These are phyloP conservation scores for Penicillium brasilianum DNA, from an alignment of 2,329 filamentous ascomycete genomes.

Conservation along the genomic window DNA sequence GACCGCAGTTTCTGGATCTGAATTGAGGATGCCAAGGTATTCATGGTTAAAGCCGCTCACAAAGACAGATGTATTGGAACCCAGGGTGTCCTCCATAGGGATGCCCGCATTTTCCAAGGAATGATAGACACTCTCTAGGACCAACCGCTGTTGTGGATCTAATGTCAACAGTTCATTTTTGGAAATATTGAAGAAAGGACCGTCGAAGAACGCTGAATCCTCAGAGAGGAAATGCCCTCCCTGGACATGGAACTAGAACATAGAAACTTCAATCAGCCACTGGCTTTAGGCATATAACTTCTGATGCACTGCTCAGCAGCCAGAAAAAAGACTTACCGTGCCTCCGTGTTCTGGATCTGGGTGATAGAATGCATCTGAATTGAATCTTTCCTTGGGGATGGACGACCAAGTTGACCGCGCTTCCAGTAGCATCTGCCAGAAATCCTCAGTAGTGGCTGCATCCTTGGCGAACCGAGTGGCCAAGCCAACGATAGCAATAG, in stretches of 20 bases:
- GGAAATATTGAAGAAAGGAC: conserved; percentile 39
- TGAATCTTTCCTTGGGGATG: conserved; percentile 45
- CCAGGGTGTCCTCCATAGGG: conserved; percentile 29
- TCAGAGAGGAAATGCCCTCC: conserved; percentile 39
- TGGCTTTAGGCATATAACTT: background rate
- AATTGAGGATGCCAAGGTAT: conserved; percentile 30
- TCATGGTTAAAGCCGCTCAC: conserved; percentile 36
- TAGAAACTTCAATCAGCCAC: background rate
- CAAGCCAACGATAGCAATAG: conserved; percentile 45
- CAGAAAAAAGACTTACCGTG: conserved; percentile 30
- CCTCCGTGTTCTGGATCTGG: conserved; percentile 44
- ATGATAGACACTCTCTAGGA: conserved; percentile 43
- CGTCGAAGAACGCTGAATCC: conserved; percentile 36
- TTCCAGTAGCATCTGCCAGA: conserved; percentile 42
- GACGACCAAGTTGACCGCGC: conserved; percentile 38
- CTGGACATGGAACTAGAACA: conserved; percentile 26
- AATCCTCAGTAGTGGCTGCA: conserved; percentile 37
- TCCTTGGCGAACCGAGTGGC: conserved; percentile 39
- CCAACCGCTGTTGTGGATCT: conserved; percentile 42
- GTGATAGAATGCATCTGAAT: conserved; percentile 44
- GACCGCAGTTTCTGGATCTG: conserved; percentile 28
- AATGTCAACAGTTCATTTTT: conserved; percentile 34
- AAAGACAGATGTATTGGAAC: conserved; percentile 35
- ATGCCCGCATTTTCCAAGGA: conserved; percentile 39
- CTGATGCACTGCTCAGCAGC: background rate